These are phyloP conservation scores for Stephanodiscus triporus DNA, from an alignment of 108 stramenopile genomes.

Conservation along the genomic window DNA sequence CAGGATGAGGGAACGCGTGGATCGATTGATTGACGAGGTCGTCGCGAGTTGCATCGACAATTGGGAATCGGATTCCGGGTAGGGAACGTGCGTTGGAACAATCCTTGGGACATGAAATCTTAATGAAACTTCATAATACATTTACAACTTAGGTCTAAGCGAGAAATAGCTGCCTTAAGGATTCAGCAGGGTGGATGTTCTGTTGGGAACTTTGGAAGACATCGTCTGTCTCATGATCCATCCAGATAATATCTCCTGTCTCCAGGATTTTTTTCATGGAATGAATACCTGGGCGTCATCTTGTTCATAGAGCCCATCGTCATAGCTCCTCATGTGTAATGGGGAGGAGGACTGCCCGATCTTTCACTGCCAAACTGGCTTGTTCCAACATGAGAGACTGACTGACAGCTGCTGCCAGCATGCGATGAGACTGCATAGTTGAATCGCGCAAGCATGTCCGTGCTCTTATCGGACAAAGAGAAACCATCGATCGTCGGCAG, in stretches of 20 bases:
- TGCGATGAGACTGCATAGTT: background rate
- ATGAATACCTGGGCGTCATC: background rate
- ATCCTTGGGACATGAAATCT: no score
- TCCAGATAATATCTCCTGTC: no score
- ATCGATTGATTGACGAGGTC: no score
- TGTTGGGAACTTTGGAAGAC: no score
- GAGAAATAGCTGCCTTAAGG: no score
- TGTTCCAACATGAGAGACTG: background rate
- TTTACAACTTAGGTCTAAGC: no score
- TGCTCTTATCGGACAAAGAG: background rate
- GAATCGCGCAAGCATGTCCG: background rate
- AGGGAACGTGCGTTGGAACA: no score
- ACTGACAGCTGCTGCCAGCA: background rate
- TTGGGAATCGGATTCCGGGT: no score
- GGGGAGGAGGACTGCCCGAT: background rate
- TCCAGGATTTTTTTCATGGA: background rate
- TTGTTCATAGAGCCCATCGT: background rate
- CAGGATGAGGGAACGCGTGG: constrained; percentile 47
- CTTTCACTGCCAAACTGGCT: background rate
- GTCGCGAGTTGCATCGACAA: no score
- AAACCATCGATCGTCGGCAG: background rate
- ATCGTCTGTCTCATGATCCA: no score
- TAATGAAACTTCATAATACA: no score
- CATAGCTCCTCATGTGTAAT: background rate
- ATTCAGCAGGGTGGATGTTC: no score